These are phyloP conservation scores for Clarireedia homoeocarpa DNA, from an alignment of 2,329 filamentous ascomycete genomes.

Conservation along the genomic window DNA sequence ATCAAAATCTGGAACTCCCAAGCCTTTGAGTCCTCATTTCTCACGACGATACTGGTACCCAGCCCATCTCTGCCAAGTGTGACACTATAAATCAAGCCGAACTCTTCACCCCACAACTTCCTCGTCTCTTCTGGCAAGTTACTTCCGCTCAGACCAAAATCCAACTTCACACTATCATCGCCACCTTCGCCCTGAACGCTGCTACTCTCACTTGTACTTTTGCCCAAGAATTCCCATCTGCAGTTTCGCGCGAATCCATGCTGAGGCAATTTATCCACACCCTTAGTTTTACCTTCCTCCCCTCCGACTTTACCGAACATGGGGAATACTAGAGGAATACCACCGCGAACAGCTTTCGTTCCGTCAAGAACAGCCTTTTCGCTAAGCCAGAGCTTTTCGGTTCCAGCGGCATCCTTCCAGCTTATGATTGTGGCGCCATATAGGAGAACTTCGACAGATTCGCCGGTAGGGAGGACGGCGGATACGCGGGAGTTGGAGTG, in stretches of 20 bases:
- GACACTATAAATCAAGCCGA: conserved; percentile 88
- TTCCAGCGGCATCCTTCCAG: conserved; percentile 76
- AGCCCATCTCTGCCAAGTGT: conserved; percentile 69
- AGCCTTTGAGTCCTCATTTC: conserved; percentile 71
- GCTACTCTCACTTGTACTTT: conserved; percentile 54
- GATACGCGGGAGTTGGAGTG: conserved; percentile 64
- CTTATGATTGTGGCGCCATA: conserved; percentile 87
- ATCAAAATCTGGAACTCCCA: conserved; percentile 91
- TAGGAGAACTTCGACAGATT: conserved; percentile 79
- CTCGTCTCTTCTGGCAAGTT: conserved; percentile 62
- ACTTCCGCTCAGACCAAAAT: conserved; percentile 79
- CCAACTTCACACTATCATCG: conserved; percentile 76
- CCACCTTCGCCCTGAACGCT: conserved; percentile 30
- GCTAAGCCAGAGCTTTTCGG: conserved; percentile 83
- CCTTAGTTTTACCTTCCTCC: conserved; percentile 63
- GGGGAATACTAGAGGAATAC: conserved; percentile 88
- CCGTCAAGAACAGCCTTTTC: conserved; percentile 76
- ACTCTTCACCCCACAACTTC: conserved; percentile 76
- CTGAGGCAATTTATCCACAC: conserved; percentile 64
- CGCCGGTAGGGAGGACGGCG: conserved; percentile 77
- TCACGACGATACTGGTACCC: conserved; percentile 75
- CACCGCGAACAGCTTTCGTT: conserved; percentile 80
- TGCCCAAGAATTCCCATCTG: conserved; percentile 90
- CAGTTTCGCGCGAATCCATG: conserved; percentile 91
- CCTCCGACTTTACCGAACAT: conserved; percentile 81